These are phyloP conservation scores for Yamagishiella unicocca DNA, from an alignment of 139 green algal genomes.

Conservation along the genomic window DNA sequence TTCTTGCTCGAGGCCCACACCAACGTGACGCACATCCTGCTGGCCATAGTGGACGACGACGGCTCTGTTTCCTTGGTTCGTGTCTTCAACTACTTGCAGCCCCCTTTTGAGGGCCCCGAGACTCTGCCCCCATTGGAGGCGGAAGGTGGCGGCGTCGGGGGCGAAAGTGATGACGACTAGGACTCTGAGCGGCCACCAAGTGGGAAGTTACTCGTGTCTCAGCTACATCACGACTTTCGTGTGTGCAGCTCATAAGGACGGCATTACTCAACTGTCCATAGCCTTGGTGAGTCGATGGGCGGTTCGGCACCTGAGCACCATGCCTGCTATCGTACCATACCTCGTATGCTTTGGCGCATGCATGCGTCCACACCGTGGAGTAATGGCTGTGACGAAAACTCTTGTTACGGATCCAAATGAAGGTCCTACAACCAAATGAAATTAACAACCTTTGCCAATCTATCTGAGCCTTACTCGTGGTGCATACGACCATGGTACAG, in stretches of 20 bases:
- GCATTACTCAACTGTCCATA: too few relatives aligned
- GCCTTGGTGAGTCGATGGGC: too few relatives aligned
- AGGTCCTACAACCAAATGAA: conserved; percentile 8
- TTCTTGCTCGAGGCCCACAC: conserved; percentile 41
- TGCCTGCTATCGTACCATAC: too few relatives aligned
- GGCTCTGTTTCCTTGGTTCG: conserved; percentile 57
- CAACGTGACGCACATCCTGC: conserved; percentile 44
- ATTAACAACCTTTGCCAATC: conserved; percentile 32
- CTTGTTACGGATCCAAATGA: conserved; percentile 40
- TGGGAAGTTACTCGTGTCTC: too few relatives aligned
- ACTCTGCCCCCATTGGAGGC: conserved; percentile 34
- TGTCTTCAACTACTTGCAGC: conserved; percentile 58
- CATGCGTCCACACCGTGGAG: background rate
- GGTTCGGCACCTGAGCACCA: too few relatives aligned
- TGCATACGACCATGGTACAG: too few relatives aligned
- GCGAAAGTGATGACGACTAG: conserved; percentile 34
- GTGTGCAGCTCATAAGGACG: too few relatives aligned
- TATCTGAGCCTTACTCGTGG: conserved; percentile 10
- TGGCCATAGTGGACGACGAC: conserved; percentile 62
- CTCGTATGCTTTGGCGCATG: background rate
- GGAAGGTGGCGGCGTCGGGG: background rate
- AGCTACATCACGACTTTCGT: too few relatives aligned
- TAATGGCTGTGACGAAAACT: conserved; percentile 8
- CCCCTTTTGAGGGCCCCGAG: conserved; percentile 60
- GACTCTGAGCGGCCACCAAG: background rate